Base-by-base conservation (phyloP, 371 early-diverging fungal species). In the Sanchytrium tribonematis region DNA sequence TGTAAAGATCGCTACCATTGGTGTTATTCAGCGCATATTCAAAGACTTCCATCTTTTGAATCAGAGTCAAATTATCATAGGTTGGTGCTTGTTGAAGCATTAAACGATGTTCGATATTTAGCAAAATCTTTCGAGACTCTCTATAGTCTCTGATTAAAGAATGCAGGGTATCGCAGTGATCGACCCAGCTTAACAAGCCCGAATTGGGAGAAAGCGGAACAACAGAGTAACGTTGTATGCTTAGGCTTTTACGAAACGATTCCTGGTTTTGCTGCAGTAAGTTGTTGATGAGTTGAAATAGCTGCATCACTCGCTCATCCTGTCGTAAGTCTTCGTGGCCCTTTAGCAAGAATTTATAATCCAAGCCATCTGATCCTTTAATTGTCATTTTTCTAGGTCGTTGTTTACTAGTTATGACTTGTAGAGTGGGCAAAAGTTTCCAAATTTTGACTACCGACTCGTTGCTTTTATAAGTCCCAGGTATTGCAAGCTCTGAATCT, bases 271-370 rank as follows among this genome's bases (percentile, higher is more conserved):
- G 81, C 17, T 80, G 78, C 0, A 97, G 82, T 30, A 96, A 74
- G 2, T 90, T 92, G 75, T 96, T 97, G 69, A 97, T 88, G 29
- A 97, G 84, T 1, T 93, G 95, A 80, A 97, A 97, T 68, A 96
- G 77, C 77, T 97, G 97, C 96, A 97, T 97, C 16, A 94, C 97
- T 69, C 97, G 86, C 79, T 97, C 97, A 77, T 97, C 97, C 77
- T 95, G 96, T 69, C 98, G 86, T 31, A 97, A 77, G 82, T 97
- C 98, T 80, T 96, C 98, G 74, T 93, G 94, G 5, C 83, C 80
- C 81, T 97, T 97, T 70, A 96, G 81, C 70, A 95, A 74, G 73
- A 84, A 97, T 76, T 86, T 88, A 75, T 94, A 93, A 28, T 88
- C 88, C 30, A 82, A 81, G 29, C 97, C 94, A 73, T 96, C 91